Percentiles rank a stretch among this genome's conserved stretches.
Evolutionary conservation across 306 rosid genomes (phyloP).

Genomic region (Echinosophora koreensis): DNA sequence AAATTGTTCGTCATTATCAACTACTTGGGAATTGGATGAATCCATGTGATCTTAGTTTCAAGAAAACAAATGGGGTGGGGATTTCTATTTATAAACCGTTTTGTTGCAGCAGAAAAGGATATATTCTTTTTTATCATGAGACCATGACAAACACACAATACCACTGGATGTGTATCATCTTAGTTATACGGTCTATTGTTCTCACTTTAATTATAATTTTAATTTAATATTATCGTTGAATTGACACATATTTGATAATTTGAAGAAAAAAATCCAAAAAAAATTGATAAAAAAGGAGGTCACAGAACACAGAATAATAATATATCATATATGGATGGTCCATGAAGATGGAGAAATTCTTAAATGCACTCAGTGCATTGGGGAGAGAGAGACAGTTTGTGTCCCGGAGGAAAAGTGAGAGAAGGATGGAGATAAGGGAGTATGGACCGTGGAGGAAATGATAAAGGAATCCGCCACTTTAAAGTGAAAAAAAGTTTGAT

Average conservation of each 20-base stretch:
- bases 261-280: no score
- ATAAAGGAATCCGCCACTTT: not conserved
- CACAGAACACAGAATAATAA: not conserved
- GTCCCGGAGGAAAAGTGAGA: not conserved
- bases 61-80: not conserved
- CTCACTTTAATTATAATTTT: no score
- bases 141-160: not conserved
- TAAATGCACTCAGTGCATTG: no score
- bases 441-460: not conserved
- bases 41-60: conserved; percentile 33
- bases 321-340: not conserved
- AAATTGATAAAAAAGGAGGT: no score
- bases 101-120: not conserved
- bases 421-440: not conserved
- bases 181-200: no score
- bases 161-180: not conserved
- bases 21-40: conserved; percentile 19
- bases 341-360: no score
- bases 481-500: not conserved
- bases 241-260: no score
- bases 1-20: not conserved
- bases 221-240: no score
- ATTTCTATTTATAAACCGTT: conserved; percentile 17
- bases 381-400: not conserved
- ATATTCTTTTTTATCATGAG: not conserved